Base-by-base conservation (phyloP, 768 basidiomycete genomes). In the Cyclocybe cylindracea region DNA sequence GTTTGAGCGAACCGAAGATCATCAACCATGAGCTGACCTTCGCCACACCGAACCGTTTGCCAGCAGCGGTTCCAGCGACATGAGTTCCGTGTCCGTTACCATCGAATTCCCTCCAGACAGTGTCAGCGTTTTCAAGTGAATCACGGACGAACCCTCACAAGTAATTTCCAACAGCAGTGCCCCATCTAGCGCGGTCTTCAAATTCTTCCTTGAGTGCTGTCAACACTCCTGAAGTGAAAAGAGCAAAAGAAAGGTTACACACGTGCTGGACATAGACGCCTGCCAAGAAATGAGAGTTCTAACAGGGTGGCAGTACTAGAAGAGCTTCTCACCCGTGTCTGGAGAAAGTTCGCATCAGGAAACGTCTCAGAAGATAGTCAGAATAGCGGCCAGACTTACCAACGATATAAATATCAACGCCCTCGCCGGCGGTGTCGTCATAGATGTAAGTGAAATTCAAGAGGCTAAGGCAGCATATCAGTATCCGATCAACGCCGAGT, bases 401-500 rank as follows among this genome's bases (percentile, higher is more conserved):
- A 53, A 75, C 63, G 51, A 75, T 58, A 51, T 70, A 75, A 51
- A 76, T 66, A 54, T 73, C 72, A 42, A 73, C 74, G 19, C 71
- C 72, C 8, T 42, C 35, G 14, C 72, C 72, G 8, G 67, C 70
- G 29, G 59, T 44, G 16, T 46, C 48, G 39, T 69, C 61, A 48
- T 64, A 62, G 37, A 48, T 57, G 46, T 62, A 62, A 34, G 56
- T 56, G 48, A 61, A 68, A 11, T 56, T 61, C 18, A 59, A 39
- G n/a, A 38, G 46, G 18, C 58, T 60, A 11, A 9, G 24, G 10
- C 32, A 5, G 16, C n/a, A 11, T 39, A 2, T 13, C 2, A 13
- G 11, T 18, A 10, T 33, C 9, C 10, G 4, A 3, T 18, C n/a
- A 45, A 11, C 16, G 10, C 16, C 24, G 24, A 24, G 24, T 24